Base-by-base conservation (phyloP, 2,329 filamentous ascomycete species). In the Colletotrichum tropicale region DNA sequence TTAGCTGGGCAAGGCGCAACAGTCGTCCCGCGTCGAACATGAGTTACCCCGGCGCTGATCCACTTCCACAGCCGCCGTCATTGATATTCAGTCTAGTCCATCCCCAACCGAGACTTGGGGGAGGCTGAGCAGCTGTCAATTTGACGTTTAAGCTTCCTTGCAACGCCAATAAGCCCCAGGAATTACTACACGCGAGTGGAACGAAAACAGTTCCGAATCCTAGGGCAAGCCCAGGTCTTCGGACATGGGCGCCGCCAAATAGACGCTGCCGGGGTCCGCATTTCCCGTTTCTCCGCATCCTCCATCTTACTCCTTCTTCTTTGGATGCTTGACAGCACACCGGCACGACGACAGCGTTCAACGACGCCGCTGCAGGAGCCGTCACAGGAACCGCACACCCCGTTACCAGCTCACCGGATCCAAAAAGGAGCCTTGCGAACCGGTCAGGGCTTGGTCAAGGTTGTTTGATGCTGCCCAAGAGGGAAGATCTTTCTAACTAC, bases 11-110 rank as follows among this genome's bases (percentile, higher is more conserved):
- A 61, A 64, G 73, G 70, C 24, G 36, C 58, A 75, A 75, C 56
- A 58, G 28, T 75, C 73, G 43, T 58, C 36, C 73, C 73, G 73
- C 64, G 10, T n/a, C 64, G 64, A 64, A 64, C 36, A 28, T 58
- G 55, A 75, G 62, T 75, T 73, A 65, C 58, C 60, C 73, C 70
- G 73, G 43, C 18, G 36, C 60, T 36, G 38, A 48, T 65, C 70
- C 73, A 75, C 70, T 61, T 36, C 30, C 15, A 16, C 55, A 43
- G 58, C 62, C 62, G 62, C n/a, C 28, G 26, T 64, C 62, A 4
- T 58, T 55, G 28, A 48, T 30, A 55, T 52, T 43, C 55, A 12
- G 24, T 65, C 36, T 32, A 55, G 28, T 36, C 16, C 21, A 48
- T 21, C 15, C 43, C 26, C 28, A 60, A 24, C 16, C 16, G 21